These are phyloP conservation scores for Escovopsis sp. DNA, from an alignment of 2,329 filamentous ascomycete species.

Conservation along the genomic window DNA sequence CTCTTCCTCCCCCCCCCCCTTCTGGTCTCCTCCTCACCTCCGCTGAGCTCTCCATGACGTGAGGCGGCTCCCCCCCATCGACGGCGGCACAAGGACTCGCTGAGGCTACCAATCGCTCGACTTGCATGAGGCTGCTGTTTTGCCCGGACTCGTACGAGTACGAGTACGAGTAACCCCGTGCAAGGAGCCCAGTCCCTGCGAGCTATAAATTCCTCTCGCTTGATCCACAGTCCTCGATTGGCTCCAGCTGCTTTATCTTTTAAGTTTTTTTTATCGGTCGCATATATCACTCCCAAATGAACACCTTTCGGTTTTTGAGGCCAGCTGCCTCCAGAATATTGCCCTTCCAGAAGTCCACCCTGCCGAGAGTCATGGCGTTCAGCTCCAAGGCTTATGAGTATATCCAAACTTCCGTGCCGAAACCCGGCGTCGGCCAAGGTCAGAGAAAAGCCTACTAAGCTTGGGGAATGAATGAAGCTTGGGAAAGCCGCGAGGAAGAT, in stretches of 20 bases:
- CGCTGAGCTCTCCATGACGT: background rate
- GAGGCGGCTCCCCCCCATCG: background rate
- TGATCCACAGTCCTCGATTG: background rate
- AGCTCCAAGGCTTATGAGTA: slow-evolving; percentile 56
- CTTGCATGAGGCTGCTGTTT: background rate
- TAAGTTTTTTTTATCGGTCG: background rate
- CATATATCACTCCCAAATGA: slow-evolving; percentile 24
- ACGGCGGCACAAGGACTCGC: too few relatives aligned
- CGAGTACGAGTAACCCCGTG: too few relatives aligned
- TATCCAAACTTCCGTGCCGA: slow-evolving; percentile 68
- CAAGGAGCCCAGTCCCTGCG: background rate
- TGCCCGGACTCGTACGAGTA: too few relatives aligned
- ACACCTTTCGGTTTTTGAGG: slow-evolving; percentile 41
- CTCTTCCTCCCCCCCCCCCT: too few relatives aligned
- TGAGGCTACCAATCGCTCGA: too few relatives aligned
- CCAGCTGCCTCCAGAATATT: slow-evolving; percentile 33
- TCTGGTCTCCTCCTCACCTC: too few relatives aligned
- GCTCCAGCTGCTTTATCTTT: background rate
- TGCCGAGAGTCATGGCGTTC: slow-evolving; percentile 39
- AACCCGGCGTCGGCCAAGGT: slow-evolving; percentile 86
- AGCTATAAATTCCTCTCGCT: background rate
- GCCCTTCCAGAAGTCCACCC: slow-evolving; percentile 38
- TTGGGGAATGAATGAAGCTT: too few relatives aligned
- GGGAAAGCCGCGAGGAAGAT: too few relatives aligned
- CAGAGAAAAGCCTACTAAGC: slow-evolving; percentile 13